Evolutionary conservation across 2,329 filamentous ascomycete genomes (phyloP), one percentile per base, ranked within the genome.

Genomic region (Exophiala spinifera): DNA sequence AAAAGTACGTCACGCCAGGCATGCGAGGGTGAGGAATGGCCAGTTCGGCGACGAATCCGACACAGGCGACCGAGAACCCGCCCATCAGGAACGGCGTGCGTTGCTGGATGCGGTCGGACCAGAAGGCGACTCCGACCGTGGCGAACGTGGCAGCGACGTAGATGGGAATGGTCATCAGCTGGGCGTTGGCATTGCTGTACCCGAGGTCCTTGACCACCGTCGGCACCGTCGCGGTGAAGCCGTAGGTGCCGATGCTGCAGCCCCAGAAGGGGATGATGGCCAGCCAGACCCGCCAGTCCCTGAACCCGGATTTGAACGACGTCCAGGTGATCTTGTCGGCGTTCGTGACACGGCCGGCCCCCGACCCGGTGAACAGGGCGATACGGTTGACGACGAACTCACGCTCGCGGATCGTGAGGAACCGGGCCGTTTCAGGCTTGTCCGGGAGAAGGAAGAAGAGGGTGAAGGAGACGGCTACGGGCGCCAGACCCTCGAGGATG

Each of bases 371-470:
- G 21, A 33, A n/a, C 14, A 79, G 77, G 5, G 82, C 81, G 0
- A 91, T 75, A 0, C 88, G 81, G 11, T 78, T 75, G 21, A 81
- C 77, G 45, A 89, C 79, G 55, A 79, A 83, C 0, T 74, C 70
- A 1, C 83, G 74, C 70, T 91, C 88, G 17, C 88, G 83, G 11
- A 82, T 75, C 7, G 72, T 79, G 52, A 91, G 76, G 86, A 87
- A 91, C 63, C 80, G 85, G 28, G 80, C 82, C 49, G 88, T 80
- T 69, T 89, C 86, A 1, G 87, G 87, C 70, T 90, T 91, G 67
- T 87, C 85, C 49, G 84, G 76, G n/a, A 87, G 80, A 67, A 87
- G 84, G 66, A 76, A 81, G 67, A 81, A 80, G 7, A 78, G 72
- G 6, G 65, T 66, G 10, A 77, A 50, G 0, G 79, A 73, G 0